Evolutionary conservation across 805 yeast species (phyloP), one percentile per base, ranked within the genome.

Genomic region (Nakazawaea siamensis): DNA sequence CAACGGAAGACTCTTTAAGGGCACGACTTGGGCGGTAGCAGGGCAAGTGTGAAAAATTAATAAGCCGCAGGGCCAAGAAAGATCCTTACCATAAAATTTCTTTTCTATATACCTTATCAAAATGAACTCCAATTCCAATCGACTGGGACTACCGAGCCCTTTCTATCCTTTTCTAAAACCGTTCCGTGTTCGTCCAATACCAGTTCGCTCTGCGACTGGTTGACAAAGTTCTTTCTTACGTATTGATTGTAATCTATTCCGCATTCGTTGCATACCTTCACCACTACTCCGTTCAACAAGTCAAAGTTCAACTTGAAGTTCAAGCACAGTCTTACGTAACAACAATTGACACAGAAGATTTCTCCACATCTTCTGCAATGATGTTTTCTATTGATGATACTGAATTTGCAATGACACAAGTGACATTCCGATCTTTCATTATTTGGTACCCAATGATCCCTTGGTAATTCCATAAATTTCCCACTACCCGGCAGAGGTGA

Each of bases 41-140:
- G n/a, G n/a, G n/a, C n/a, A n/a, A n/a, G n/a, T n/a, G n/a, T n/a
- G n/a, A n/a, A n/a, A n/a, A n/a, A n/a, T n/a, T n/a, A n/a, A n/a
- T n/a, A n/a, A n/a, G n/a, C n/a, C n/a, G n/a, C n/a, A n/a, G n/a
- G n/a, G n/a, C n/a, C n/a, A n/a, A n/a, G n/a, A n/a, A n/a, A n/a
- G n/a, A n/a, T n/a, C n/a, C n/a, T n/a, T n/a, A n/a, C n/a, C n/a
- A n/a, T n/a, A n/a, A n/a, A n/a, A n/a, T n/a, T n/a, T n/a, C n/a
- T n/a, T n/a, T n/a, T n/a, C n/a, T n/a, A n/a, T n/a, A n/a, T n/a
- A n/a, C n/a, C n/a, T 3, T 4, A n/a, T 49, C 43, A 68, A 45
- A 69, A 67, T 5, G 74, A 66, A 46, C 75, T 67, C 75, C 76
- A 68, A 18, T 59, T 63, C 75, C 76, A 68, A 49, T 68, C 73